Evolutionary conservation across 2,329 filamentous ascomycete species (phyloP).

Genomic region (Xylaria arbuscula): DNA sequence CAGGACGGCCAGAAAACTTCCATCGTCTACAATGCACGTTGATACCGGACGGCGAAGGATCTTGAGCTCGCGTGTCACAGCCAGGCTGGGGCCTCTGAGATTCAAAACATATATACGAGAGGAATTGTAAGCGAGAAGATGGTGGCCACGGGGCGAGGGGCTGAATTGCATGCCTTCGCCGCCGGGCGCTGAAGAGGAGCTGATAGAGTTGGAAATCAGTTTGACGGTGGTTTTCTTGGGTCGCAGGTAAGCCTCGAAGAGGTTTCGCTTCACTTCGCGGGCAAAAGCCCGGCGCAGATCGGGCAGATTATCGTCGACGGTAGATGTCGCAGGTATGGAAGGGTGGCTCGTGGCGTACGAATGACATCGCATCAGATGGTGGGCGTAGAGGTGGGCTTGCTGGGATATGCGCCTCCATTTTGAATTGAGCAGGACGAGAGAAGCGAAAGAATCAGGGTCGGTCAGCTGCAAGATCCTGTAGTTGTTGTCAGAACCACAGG

Average conservation of each 20-base stretch:
- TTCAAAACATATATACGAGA: conserved; percentile 85
- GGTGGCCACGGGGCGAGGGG: conserved; percentile 78
- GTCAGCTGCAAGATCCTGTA: conserved; percentile 69
- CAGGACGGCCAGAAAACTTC: conserved; percentile 78
- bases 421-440: conserved; percentile 71
- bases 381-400: conserved; percentile 70
- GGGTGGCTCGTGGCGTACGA: conserved; percentile 66
- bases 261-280: conserved; percentile 77
- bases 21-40: conserved; percentile 83
- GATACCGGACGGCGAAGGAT: conserved; percentile 79
- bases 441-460: conserved; percentile 73
- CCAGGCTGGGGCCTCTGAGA: conserved; percentile 67
- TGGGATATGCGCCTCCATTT: conserved; percentile 74
- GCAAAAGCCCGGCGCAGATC: conserved; percentile 73
- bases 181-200: conserved; percentile 83
- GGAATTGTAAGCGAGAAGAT: conserved; percentile 84
- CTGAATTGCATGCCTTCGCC: conserved; percentile 89
- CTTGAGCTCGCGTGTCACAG: conserved; percentile 81
- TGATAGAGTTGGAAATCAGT: conserved; percentile 84
- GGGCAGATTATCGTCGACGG: conserved; percentile 64
- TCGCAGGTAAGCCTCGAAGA: conserved; percentile 80
- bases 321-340: conserved; percentile 49
- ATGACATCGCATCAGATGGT: conserved; percentile 70
- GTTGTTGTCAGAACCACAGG: conserved; percentile 29
- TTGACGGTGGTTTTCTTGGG: conserved; percentile 78